These are phyloP conservation scores for Pseudotsuga menziesii DNA, from an alignment of 75 land plant genomes.

Conservation along the genomic window DNA sequence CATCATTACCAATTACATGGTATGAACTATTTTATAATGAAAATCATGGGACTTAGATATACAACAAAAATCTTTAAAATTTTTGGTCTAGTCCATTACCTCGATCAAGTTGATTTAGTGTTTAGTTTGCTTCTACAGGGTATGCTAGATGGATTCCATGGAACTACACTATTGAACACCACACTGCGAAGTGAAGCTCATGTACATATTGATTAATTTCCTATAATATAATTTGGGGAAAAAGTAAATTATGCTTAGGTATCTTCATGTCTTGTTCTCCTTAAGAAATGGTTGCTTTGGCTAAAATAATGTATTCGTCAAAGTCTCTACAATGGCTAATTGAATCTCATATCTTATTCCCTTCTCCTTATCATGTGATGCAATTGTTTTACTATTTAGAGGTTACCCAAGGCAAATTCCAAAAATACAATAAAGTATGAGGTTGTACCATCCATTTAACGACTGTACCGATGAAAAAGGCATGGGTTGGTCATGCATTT, in stretches of 20 bases:
- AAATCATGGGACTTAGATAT: not conserved
- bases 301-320: not conserved
- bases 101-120: not conserved
- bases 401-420: not conserved
- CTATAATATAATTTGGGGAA: too few species aligned
- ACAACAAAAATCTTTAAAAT: too few species aligned
- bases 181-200: not conserved
- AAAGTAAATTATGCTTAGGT: too few species aligned
- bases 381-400: not conserved
- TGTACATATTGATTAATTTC: too few species aligned
- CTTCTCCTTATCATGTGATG: not conserved
- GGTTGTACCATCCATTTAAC: too few species aligned
- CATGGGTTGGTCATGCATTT: too few species aligned
- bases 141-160: not conserved
- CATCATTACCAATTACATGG: conserved; percentile 91
- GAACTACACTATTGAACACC: not conserved
- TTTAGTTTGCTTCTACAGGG: not conserved
- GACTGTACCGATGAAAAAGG: too few species aligned
- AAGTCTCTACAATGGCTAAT: not conserved
- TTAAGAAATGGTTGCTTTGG: not conserved
- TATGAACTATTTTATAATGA: conserved; percentile 18
- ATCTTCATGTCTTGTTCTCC: not conserved
- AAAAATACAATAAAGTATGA: not conserved
- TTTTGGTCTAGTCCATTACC: not conserved
- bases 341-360: not conserved